Evolutionary conservation across 768 basidiomycete genomes (phyloP), one percentile per base, ranked within the genome.

Genomic region (Candolleomyces aberdarensis): DNA sequence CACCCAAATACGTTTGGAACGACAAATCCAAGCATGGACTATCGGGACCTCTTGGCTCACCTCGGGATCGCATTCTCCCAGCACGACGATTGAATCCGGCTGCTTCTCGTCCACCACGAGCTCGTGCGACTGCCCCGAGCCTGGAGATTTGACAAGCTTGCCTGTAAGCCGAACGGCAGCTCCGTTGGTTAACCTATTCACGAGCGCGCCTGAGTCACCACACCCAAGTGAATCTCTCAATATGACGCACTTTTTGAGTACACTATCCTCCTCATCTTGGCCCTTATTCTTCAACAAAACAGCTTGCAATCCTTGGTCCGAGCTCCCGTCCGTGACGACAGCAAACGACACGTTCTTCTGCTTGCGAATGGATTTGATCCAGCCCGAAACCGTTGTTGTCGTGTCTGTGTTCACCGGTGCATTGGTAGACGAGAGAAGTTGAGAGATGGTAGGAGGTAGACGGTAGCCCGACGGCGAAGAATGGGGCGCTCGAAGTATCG

Each of bases 341-440:
- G 87, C 88, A 69, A 97, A 98, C 2, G 92, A 81, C n/a, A 94
- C 80, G 55, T 87, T 86, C 77, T 96, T 96, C 75, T 96, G 94
- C 46, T 85, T 83, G 46, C 94, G 82, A 44, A 96, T 82, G 2
- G 91, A 92, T 66, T 88, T 89, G 59, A 98, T 80, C 92, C 93
- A 96, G 56, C 92, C 95, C 47, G 86, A 84, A 10, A 96, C 80
- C 0, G 80, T 69, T 1, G 62, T 51, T 5, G 50, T n/a, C 9
- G 32, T 36, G 14, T 58, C 58, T 20, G 55, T 19, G 54, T 44
- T 19, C 14, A 14, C 52, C 20, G 14, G 50, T 20, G 58, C 13
- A 15, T 59, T 10, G 10, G 32, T 1, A 1, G 40, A 32, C 0
- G 53, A 59, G 7, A 62, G 44, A 17, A 65, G 56, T 36, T 62